Evolutionary conservation across 306 rosid genomes (phyloP).

Genomic region (Echinosophora koreensis): DNA sequence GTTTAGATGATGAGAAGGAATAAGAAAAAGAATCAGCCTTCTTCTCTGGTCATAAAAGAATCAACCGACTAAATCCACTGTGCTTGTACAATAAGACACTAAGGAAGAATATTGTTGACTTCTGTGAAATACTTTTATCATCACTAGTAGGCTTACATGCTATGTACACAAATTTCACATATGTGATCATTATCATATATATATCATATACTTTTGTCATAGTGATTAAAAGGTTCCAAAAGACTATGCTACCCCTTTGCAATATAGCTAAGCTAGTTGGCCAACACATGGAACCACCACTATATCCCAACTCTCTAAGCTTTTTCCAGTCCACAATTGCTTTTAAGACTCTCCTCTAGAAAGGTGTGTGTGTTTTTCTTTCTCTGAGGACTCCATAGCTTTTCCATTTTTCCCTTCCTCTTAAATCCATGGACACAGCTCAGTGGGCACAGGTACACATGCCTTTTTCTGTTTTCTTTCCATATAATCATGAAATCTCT

Average conservation of each 20-base stretch:
- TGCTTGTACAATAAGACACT: slow-evolving; percentile 53
- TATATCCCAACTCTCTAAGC: slow-evolving; percentile 54
- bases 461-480: slow-evolving; percentile 50
- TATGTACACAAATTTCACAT: slow-evolving; percentile 46
- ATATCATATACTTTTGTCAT: slow-evolving; percentile 11
- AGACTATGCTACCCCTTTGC: slow-evolving; percentile 62
- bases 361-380: slow-evolving; percentile 60
- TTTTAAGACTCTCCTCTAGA: slow-evolving; percentile 67
- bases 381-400: slow-evolving; percentile 66
- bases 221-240: slow-evolving; percentile 30
- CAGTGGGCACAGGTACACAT: slow-evolving; percentile 97
- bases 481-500: slow-evolving; percentile 61
- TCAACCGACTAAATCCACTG: slow-evolving; percentile 57
- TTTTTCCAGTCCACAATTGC: slow-evolving; percentile 52
- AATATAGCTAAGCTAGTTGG: slow-evolving; percentile 67
- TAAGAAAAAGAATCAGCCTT: slow-evolving; percentile 33
- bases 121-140: slow-evolving; percentile 39
- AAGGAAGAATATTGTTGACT: slow-evolving; percentile 66
- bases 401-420: slow-evolving; percentile 59
- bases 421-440: slow-evolving; percentile 90
- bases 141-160: slow-evolving; percentile 45
- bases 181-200: neutral
- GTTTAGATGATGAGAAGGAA: slow-evolving; percentile 13
- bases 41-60: slow-evolving; percentile 45
- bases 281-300: slow-evolving; percentile 77